Evolutionary conservation across 2,329 filamentous ascomycete species (phyloP).

Genomic region (Aspergillus texensis): DNA sequence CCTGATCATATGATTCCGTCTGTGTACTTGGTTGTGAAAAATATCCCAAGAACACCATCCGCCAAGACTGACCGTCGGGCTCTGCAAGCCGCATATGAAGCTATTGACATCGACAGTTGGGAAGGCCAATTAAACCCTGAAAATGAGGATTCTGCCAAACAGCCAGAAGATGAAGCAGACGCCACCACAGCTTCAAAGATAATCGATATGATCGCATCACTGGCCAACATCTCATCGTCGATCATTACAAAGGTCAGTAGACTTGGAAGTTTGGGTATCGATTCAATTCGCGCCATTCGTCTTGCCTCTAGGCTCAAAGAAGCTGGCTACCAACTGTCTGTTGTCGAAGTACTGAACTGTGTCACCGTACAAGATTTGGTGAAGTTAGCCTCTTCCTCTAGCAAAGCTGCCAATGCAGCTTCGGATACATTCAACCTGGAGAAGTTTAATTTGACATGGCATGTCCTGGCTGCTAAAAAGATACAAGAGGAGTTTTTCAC

Average conservation of each 20-base stretch:
- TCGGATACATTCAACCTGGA: slow-evolving; percentile 21
- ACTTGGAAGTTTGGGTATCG: slow-evolving; percentile 32
- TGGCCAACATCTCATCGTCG: slow-evolving; percentile 25
- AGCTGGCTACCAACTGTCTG: slow-evolving; percentile 28
- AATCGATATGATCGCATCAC: slow-evolving; percentile 24
- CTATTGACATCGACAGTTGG: slow-evolving; percentile 31
- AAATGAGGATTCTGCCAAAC: not conserved
- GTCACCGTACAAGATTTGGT: slow-evolving; percentile 31
- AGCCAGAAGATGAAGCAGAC: slow-evolving; percentile 1
- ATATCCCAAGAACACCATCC: slow-evolving; percentile 34
- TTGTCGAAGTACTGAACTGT: slow-evolving; percentile 34
- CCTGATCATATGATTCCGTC: slow-evolving; percentile 40
- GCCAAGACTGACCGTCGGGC: slow-evolving; percentile 39
- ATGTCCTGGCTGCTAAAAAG: slow-evolving; percentile 15
- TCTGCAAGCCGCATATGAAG: slow-evolving; percentile 27
- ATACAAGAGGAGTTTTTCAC: slow-evolving; percentile 25
- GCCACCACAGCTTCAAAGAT: slow-evolving; percentile 14
- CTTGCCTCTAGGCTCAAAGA: slow-evolving; percentile 30
- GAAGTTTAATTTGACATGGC: slow-evolving; percentile 28
- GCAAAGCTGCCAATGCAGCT: not conserved
- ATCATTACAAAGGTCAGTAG: slow-evolving; percentile 25
- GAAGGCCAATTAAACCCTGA: slow-evolving; percentile 26
- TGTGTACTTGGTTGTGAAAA: slow-evolving; percentile 32
- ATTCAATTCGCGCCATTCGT: slow-evolving; percentile 36
- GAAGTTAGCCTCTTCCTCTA: slow-evolving; percentile 12